Evolutionary conservation across 1,284 basidiomycete genomes (phyloP).

Genomic region (Puccinia brachypodii): DNA sequence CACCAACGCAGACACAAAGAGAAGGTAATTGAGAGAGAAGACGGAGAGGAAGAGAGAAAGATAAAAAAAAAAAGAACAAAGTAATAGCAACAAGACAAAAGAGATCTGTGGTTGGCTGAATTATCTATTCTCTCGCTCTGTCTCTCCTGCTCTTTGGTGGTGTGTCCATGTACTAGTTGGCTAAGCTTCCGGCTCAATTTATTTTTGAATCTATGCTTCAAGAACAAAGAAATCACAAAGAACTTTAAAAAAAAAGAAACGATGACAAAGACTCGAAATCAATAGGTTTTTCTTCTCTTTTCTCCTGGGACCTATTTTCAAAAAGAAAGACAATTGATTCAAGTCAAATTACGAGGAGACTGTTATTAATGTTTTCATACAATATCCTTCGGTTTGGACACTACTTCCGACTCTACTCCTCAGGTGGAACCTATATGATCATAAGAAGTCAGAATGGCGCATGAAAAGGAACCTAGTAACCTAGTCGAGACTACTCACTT

Average conservation of each 20-base stretch:
- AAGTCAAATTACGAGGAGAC: neutral
- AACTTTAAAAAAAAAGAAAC: neutral
- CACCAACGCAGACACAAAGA: neutral
- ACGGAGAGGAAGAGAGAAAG: neutral
- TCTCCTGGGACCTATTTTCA: neutral
- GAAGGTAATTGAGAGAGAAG: too few relatives aligned
- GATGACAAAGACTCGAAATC: neutral
- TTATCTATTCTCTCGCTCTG: neutral
- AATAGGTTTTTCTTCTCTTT: neutral
- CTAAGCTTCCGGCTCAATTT: neutral
- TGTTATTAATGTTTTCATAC: conserved; percentile 5
- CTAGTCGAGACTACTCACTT: conserved; percentile 10
- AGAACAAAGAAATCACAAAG: conserved; percentile 11
- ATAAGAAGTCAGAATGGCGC: neutral
- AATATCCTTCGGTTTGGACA: neutral
- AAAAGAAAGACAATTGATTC: conserved; percentile 15
- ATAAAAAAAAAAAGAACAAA: neutral
- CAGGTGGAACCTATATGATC: conserved; percentile 6
- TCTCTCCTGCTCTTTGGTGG: neutral
- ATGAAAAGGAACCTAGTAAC: neutral
- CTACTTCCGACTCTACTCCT: neutral
- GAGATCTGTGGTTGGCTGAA: neutral
- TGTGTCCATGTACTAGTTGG: neutral
- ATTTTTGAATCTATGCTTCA: conserved; percentile 14
- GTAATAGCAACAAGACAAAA: conserved; percentile 13